Evolutionary conservation across 2,329 filamentous ascomycete genomes (phyloP), one percentile per base, ranked within the genome.

Genomic region (Trichoderma simmonsii): DNA sequence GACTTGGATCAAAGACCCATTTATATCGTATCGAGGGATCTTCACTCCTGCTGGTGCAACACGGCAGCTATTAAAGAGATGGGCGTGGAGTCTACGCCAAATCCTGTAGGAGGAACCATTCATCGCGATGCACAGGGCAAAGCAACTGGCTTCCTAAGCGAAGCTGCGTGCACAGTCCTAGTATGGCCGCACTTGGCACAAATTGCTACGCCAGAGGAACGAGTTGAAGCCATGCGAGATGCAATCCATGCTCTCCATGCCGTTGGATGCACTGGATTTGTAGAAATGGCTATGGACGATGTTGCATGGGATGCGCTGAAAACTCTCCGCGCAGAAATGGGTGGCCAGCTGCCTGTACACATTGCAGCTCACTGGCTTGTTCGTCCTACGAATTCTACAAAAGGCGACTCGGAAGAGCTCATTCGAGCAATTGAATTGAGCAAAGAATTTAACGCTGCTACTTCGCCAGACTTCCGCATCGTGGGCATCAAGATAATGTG

Each of bases 401-500:
- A 69, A 18, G 66, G 66, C n/a, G 36, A 69, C 4, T 61, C 36
- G 2, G 56, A 61, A 26, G 66, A 69, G 8, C 66, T 69, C 14
- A 15, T n/a, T 51, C 66, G 56, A 12, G 66, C 66, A 30, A 61
- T 69, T n/a, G 36, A 26, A 5, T n/a, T 69, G 2, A 69, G 66
- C 21, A 57, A 43, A 21, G 11, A 61, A 2, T 69, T 69, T 28
- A 69, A 69, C 14, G 36, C 66, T 9, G 30, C 28, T 0, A 61
- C 56, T 3, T 69, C 66, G 2, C 66, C 66, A 18, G 66, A 69
- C 66, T 69, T 69, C 6, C 66, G 66, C 6, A 69, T 69, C 34
- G 66, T 69, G 15, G 66, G 66, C 36, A 69, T 69, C 36, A 69
- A 69, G 28, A 69, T 69, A 30, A 69, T 69, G 56, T 69, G 66